Evolutionary conservation across 140 eudicot genomes (phyloP).

Genomic region (Oenanthe javanica): DNA sequence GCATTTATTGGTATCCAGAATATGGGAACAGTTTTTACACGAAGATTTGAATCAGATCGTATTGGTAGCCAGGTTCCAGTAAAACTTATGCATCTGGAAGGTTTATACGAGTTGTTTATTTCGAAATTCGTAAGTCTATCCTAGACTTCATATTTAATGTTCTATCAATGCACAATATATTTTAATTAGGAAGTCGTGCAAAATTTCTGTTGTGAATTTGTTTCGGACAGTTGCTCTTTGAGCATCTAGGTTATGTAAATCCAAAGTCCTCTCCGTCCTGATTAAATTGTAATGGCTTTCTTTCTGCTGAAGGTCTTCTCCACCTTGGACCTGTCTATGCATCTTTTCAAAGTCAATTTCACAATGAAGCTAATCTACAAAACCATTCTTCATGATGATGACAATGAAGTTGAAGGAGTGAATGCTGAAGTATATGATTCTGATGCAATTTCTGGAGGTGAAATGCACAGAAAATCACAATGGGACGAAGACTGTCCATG

Average conservation of each 20-base stretch:
- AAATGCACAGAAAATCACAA: slow-evolving; percentile 45
- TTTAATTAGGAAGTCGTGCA: not conserved
- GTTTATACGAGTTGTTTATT: slow-evolving; percentile 81
- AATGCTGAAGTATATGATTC: slow-evolving; percentile 39
- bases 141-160: not conserved
- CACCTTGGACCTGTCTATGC: slow-evolving; percentile 73
- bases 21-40: slow-evolving; percentile 88
- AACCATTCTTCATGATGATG: slow-evolving; percentile 72
- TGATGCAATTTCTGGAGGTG: slow-evolving; percentile 33
- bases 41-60: slow-evolving; percentile 92
- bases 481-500: slow-evolving; percentile 97
- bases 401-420: slow-evolving; percentile 37
- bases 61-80: slow-evolving; percentile 91
- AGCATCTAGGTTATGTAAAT: not conserved
- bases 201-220: slow-evolving; percentile 4
- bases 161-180: not conserved
- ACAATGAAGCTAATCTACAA: slow-evolving; percentile 80
- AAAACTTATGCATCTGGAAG: slow-evolving; percentile 98
- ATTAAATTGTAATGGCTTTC: not conserved
- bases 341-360: slow-evolving; percentile 59
- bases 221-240: not conserved
- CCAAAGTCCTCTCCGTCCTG: not conserved
- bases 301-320: slow-evolving; percentile 56
- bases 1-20: slow-evolving; percentile 95
- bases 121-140: slow-evolving; percentile 75